Percentiles rank a stretch among this genome's conserved stretches.
These are phyloP conservation scores for Aspergillus campestris DNA, from an alignment of 495 filamentous ascomycete genomes.

Conservation along the genomic window DNA sequence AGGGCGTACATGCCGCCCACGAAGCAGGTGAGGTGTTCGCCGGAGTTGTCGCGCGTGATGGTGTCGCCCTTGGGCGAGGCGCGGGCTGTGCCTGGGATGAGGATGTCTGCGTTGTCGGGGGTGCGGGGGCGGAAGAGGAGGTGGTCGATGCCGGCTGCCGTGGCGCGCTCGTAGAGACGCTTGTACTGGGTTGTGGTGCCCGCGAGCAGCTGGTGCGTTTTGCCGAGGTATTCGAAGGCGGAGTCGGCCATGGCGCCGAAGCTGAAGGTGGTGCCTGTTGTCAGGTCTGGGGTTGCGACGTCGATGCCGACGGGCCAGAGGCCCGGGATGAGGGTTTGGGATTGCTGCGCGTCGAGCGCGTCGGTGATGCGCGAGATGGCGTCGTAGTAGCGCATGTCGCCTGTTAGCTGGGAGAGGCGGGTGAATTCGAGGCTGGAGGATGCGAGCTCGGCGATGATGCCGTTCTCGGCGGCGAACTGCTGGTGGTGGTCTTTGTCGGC, in stretches of 20 bases:
- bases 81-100: slow-evolving; percentile 27
- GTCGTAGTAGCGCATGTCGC: slow-evolving; percentile 76
- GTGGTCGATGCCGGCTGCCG: slow-evolving; percentile 23
- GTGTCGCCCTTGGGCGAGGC: slow-evolving; percentile 5
- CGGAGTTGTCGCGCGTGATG: slow-evolving; percentile 9
- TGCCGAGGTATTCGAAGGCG: slow-evolving; percentile 25
- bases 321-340: slow-evolving; percentile 39
- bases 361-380: slow-evolving; percentile 76
- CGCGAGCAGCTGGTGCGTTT: slow-evolving; percentile 29
- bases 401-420: slow-evolving; percentile 75
- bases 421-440: slow-evolving; percentile 83
- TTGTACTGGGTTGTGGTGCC: slow-evolving; percentile 27
- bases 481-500: slow-evolving; percentile 14
- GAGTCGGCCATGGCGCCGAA: slow-evolving; percentile 25
- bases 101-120: slow-evolving; percentile 27
- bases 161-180: slow-evolving; percentile 31
- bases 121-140: slow-evolving; percentile 40
- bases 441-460: slow-evolving; percentile 65
- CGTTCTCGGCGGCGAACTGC: slow-evolving; percentile 15
- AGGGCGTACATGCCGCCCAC: slow-evolving; percentile 81
- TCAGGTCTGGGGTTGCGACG: slow-evolving; percentile 8
- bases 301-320: slow-evolving; percentile 26
- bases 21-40: slow-evolving; percentile 68
- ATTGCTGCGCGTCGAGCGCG: slow-evolving; percentile 61
- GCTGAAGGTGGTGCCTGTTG: slow-evolving; percentile 12